Evolutionary conservation across 1,284 basidiomycete genomes (phyloP).

Genomic region (Pyrrhoderma lamaoense): DNA sequence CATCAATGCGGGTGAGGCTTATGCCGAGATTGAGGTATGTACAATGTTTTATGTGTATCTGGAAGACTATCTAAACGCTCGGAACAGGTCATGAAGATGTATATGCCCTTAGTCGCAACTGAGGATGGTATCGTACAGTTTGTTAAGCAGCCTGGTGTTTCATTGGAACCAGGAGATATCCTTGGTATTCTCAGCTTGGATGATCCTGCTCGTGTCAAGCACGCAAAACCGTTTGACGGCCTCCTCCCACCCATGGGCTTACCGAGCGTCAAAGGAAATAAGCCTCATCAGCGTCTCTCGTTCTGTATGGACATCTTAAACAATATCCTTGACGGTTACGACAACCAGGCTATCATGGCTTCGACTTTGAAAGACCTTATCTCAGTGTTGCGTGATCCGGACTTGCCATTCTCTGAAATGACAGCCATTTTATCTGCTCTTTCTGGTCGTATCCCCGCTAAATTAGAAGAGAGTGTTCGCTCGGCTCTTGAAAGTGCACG

Average conservation of each 20-base stretch:
- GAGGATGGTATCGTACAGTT: conserved; percentile 96
- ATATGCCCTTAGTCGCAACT: conserved; percentile 94
- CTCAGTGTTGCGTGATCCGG: conserved; percentile 70
- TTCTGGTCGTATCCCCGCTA: conserved; percentile 88
- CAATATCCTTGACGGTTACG: conserved; percentile 93
- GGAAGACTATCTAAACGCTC: neutral
- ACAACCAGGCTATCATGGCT: conserved; percentile 86
- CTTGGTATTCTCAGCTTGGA: conserved; percentile 96
- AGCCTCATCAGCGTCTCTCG: conserved; percentile 84
- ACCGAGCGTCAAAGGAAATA: conserved; percentile 83
- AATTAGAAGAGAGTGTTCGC: conserved; percentile 85
- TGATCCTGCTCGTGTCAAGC: conserved; percentile 94
- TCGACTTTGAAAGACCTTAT: conserved; percentile 79
- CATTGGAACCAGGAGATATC: conserved; percentile 95
- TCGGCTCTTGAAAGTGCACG: conserved; percentile 72
- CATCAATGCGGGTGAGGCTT: conserved; percentile 91
- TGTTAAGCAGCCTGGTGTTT: conserved; percentile 97
- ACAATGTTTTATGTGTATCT: neutral
- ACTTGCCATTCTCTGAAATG: conserved; percentile 87
- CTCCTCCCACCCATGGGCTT: conserved; percentile 82
- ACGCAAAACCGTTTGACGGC: conserved; percentile 97
- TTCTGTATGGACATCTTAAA: conserved; percentile 76
- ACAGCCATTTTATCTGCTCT: conserved; percentile 82
- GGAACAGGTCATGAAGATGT: conserved; percentile 94
- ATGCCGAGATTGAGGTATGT: conserved; percentile 92